phyloP scores from a whole-genome alignment of 2,329 filamentous ascomycete genomes.

The Cucurbitaria berberidis region DNA sequence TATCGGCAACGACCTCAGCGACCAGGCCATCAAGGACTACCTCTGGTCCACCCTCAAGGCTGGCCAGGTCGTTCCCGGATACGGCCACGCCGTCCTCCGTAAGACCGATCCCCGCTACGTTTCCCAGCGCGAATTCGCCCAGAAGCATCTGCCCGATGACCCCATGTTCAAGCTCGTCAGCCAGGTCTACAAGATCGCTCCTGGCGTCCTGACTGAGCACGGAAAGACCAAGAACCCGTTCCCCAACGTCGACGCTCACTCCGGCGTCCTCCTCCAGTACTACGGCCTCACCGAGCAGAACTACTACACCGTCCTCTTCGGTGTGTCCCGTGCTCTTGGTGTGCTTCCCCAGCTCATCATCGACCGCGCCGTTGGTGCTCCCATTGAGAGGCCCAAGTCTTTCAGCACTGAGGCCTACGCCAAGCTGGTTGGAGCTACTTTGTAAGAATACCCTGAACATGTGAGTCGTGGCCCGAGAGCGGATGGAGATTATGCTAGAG shows the following conservation, averaged over 20 bases:
- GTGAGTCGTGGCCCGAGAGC: conserved; percentile 14
- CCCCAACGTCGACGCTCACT: conserved; percentile 99
- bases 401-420: conserved; percentile 98
- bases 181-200: conserved; percentile 99
- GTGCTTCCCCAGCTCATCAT: conserved; percentile 99
- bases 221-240: conserved; percentile 99
- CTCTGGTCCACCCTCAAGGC: conserved; percentile 96
- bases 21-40: conserved; percentile 97
- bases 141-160: conserved; percentile 91
- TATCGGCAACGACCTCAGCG: conserved; percentile 92
- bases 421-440: conserved; percentile 87
- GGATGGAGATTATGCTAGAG: conserved; percentile 26
- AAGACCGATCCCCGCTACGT: conserved; percentile 99
- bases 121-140: conserved; percentile 96
- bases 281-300: conserved; percentile 98
- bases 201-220: conserved; percentile 96
- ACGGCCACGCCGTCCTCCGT: conserved; percentile 98
- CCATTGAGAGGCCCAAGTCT: conserved; percentile 98
- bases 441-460: conserved; percentile 63
- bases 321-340: conserved; percentile 96
- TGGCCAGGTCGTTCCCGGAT: conserved; percentile 95
- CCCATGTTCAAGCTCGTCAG: conserved; percentile 99
- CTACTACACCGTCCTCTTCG: conserved; percentile 99
- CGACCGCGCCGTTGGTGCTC: conserved; percentile 93
- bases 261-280: conserved; percentile 98